Conservation (phyloP, 306 rosid species). For the Senna siamea region DNA sequence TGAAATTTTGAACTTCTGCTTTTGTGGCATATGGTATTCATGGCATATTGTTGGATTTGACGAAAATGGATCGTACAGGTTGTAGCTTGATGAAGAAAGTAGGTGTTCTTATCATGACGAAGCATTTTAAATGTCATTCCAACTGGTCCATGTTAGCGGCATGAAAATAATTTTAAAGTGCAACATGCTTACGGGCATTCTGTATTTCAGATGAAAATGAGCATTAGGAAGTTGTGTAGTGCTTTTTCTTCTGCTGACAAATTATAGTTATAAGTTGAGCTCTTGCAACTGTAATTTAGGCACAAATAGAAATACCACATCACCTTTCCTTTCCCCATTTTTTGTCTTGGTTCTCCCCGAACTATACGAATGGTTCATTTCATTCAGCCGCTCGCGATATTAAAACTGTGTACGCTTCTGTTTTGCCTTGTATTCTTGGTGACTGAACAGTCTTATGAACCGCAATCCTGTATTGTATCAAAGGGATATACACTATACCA, state of each 20-base stretch:
- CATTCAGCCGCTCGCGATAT: neutral
- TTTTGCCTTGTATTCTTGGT: neutral
- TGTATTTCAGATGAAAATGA: constrained; percentile 40
- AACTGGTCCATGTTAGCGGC: constrained; percentile 38
- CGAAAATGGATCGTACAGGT: constrained; percentile 35
- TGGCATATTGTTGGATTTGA: constrained; percentile 33
- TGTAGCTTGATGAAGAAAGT: constrained; percentile 30
- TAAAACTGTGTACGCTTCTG: neutral
- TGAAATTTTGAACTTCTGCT: constrained; percentile 42
- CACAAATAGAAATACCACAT: constrained; percentile 13
- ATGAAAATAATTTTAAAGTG: constrained; percentile 41
- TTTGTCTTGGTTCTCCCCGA: neutral
- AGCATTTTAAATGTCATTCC: constrained; percentile 35
- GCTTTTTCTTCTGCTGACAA: constrained; percentile 28
- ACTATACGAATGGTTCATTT: neutral
- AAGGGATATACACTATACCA: no score
- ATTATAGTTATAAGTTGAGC: constrained; percentile 40
- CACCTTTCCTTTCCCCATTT: neutral
- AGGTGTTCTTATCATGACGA: constrained; percentile 43
- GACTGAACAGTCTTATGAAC: neutral
- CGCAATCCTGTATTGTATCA: no score
- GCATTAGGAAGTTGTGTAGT: constrained; percentile 44
- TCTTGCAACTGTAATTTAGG: constrained; percentile 44
- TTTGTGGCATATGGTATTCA: constrained; percentile 31
- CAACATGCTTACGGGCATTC: constrained; percentile 33